Evolutionary conservation across 108 stramenopile genomes (phyloP).

Genomic region (Chaetoceros muelleri): DNA sequence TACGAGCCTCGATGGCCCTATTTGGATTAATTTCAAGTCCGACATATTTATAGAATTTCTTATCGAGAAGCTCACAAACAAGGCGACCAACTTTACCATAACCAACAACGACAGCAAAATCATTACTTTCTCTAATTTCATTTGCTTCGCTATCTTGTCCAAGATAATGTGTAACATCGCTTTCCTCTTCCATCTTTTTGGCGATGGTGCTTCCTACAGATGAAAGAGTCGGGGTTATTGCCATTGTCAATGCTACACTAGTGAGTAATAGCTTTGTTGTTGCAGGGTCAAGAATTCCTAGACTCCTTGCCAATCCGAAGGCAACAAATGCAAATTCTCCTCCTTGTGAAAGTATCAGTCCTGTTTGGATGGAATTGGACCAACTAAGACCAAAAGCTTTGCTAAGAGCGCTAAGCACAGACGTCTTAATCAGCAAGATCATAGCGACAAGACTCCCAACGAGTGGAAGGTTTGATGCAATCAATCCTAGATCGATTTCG

Average conservation of each 20-base stretch:
- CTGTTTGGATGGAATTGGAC: conserved; percentile 63
- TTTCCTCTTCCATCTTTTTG: conserved; percentile 69
- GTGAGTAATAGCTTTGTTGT: conserved; percentile 83
- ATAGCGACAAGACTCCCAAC: conserved; percentile 60
- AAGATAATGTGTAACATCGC: conserved; percentile 82
- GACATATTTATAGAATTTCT: conserved; percentile 88
- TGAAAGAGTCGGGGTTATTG: conserved; percentile 79
- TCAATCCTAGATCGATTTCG: conserved; percentile 79
- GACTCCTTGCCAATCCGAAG: conserved; percentile 78
- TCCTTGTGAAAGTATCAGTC: conserved; percentile 82
- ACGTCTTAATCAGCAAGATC: conserved; percentile 66
- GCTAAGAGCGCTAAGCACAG: conserved; percentile 48
- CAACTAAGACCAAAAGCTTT: conserved; percentile 49
- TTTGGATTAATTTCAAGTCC: conserved; percentile 90
- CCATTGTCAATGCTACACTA: conserved; percentile 87
- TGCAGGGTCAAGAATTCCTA: conserved; percentile 63
- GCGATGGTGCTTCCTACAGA: conserved; percentile 51
- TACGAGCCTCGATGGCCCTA: conserved; percentile 88
- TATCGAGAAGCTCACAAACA: conserved; percentile 90
- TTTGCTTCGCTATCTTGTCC: conserved; percentile 83
- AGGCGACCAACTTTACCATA: conserved; percentile 91
- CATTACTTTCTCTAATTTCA: conserved; percentile 80
- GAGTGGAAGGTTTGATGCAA: conserved; percentile 43
- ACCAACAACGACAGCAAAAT: conserved; percentile 92
- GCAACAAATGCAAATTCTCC: conserved; percentile 95